Evolutionary conservation across 2,329 filamentous ascomycete genomes (phyloP).

Genomic region (Fusarium foetens): DNA sequence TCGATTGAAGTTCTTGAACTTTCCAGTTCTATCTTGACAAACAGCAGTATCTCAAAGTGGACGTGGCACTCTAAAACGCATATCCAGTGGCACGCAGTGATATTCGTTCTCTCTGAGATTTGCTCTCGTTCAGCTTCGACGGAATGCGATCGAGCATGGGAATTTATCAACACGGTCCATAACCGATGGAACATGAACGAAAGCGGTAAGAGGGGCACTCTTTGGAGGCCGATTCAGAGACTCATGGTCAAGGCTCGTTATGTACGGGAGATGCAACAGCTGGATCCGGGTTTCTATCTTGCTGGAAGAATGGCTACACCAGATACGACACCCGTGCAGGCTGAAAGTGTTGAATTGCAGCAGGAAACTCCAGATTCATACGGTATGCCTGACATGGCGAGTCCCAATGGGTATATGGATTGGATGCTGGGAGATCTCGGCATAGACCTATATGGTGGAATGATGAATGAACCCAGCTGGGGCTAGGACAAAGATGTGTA

Average conservation of each 20-base stretch:
- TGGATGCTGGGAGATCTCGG: background rate
- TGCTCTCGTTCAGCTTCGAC: accelerated
- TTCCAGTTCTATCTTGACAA: background rate
- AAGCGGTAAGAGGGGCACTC: background rate
- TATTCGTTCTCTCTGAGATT: background rate
- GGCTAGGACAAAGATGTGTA: background rate
- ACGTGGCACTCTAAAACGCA: slow-evolving; percentile 1
- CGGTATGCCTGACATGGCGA: accelerated
- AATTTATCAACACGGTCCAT: background rate
- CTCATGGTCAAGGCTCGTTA: background rate
- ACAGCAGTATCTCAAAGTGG: background rate
- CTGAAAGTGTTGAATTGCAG: accelerated
- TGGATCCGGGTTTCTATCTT: background rate
- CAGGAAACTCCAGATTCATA: accelerated
- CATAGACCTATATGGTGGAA: background rate
- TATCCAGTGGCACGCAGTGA: background rate
- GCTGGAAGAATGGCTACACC: background rate
- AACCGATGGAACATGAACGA: background rate
- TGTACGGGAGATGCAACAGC: background rate
- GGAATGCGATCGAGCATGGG: background rate
- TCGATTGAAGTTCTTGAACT: background rate
- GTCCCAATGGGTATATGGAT: background rate
- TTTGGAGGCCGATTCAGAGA: background rate
- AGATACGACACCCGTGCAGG: accelerated
- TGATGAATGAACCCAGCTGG: background rate